Percentiles rank a stretch among this genome's conserved stretches.
phyloP scores from a whole-genome alignment of 352 stramenopile species.

The Phytophthora tentaculata region DNA sequence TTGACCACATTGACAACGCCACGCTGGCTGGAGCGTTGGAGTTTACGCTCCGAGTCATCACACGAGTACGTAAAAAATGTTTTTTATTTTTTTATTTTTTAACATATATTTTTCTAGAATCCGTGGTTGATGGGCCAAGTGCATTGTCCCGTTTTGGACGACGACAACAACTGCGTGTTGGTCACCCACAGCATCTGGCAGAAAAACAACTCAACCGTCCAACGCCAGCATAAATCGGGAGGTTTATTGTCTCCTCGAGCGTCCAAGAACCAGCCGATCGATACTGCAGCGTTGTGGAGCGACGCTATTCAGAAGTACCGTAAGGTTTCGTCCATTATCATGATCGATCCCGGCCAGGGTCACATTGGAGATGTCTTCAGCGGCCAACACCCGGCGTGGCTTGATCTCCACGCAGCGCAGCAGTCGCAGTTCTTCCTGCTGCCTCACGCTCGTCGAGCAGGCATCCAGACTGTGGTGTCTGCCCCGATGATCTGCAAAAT shows the following conservation, averaged over 20 bases:
- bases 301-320: slow-evolving; percentile 78
- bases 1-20: slow-evolving; percentile 66
- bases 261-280: slow-evolving; percentile 28
- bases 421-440: slow-evolving; percentile 82
- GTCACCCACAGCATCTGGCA: slow-evolving; percentile 80
- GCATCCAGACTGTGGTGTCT: slow-evolving; percentile 70
- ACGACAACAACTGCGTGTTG: slow-evolving; percentile 64
- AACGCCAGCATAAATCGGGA: slow-evolving; percentile 12
- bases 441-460: slow-evolving; percentile 67
- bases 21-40: slow-evolving; percentile 71
- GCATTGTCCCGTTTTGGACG: slow-evolving; percentile 69
- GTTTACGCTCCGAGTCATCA: slow-evolving; percentile 68
- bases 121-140: slow-evolving; percentile 80
- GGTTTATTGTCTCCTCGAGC: slow-evolving; percentile 29
- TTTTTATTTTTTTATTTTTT: slow-evolving; percentile 4
- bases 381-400: slow-evolving; percentile 73
- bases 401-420: slow-evolving; percentile 50
- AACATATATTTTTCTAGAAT: slow-evolving; percentile 36
- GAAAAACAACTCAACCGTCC: slow-evolving; percentile 34
- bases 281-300: slow-evolving; percentile 40
- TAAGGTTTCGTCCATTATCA: slow-evolving; percentile 71
- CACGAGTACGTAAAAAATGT: slow-evolving; percentile 41
- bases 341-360: slow-evolving; percentile 80
- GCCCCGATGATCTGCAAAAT: slow-evolving; percentile 88
- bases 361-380: slow-evolving; percentile 80